These are phyloP conservation scores for Psilocybe azurescens DNA, from an alignment of 768 basidiomycete genomes.

Conservation along the genomic window DNA sequence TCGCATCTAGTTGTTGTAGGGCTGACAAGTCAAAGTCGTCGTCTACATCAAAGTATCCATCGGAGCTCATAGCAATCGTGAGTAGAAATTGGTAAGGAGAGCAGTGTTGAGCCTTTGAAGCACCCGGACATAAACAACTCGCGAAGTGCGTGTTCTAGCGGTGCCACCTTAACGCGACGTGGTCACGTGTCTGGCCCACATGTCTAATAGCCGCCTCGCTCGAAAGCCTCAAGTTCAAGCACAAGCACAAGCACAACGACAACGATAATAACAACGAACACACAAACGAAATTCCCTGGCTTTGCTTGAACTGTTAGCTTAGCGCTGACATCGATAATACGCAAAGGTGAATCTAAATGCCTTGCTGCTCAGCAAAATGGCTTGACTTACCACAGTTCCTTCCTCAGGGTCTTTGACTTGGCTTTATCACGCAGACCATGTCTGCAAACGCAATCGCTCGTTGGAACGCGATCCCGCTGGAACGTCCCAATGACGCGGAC, in stretches of 20 bases:
- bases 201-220: no score
- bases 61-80: conserved; percentile 65
- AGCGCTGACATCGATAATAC: no score
- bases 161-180: conserved; percentile 26
- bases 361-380: background rate
- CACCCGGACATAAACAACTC: background rate
- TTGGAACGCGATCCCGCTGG: conserved; percentile 72
- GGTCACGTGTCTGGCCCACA: conserved; percentile 32
- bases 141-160: conserved; percentile 6
- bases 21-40: conserved; percentile 65
- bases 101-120: background rate
- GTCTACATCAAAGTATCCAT: conserved; percentile 72
- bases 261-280: no score
- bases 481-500: conserved; percentile 33
- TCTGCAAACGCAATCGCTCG: conserved; percentile 67
- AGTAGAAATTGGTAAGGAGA: background rate
- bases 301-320: no score
- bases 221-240: no score
- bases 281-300: no score
- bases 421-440: conserved; percentile 46
- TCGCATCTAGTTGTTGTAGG: conserved; percentile 66
- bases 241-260: background rate
- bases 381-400: background rate
- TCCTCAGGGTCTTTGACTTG: background rate
- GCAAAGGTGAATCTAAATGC: no score